These are phyloP conservation scores for Imleria badia DNA, from an alignment of 768 basidiomycete genomes.

Conservation along the genomic window DNA sequence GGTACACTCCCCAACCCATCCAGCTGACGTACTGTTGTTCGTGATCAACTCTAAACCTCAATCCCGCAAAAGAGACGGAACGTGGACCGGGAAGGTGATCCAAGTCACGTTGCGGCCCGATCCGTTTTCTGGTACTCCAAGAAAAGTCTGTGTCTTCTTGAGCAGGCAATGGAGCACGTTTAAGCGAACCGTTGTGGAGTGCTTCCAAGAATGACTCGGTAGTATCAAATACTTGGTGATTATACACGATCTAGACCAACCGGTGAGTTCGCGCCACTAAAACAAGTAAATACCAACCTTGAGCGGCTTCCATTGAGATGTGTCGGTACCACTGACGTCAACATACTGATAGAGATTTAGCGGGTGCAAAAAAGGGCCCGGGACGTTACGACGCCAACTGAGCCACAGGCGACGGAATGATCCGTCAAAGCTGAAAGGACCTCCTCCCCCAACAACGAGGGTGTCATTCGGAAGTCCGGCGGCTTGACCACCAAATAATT, in stretches of 20 bases:
- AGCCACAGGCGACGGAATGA: conserved; percentile 57
- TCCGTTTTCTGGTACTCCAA: conserved; percentile 49
- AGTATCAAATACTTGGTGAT: conserved; percentile 53
- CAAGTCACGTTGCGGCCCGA: conserved; percentile 45
- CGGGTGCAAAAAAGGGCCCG: conserved; percentile 55
- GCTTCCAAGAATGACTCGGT: conserved; percentile 51
- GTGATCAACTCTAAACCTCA: conserved; percentile 55
- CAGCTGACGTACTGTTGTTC: conserved; percentile 57
- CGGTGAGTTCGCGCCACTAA: neutral
- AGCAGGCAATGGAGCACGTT: conserved; percentile 35
- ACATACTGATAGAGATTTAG: conserved; percentile 57
- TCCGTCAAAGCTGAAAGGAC: conserved; percentile 61
- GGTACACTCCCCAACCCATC: conserved; percentile 65
- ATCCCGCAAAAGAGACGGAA: conserved; percentile 57
- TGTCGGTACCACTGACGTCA: conserved; percentile 54
- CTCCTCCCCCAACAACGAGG: conserved; percentile 43
- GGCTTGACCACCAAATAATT: conserved; percentile 48
- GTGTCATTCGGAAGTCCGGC: conserved; percentile 49
- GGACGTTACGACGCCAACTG: conserved; percentile 46
- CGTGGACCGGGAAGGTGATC: conserved; percentile 66
- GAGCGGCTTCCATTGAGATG: conserved; percentile 49
- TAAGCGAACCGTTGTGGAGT: conserved; percentile 52
- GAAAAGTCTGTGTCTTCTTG: conserved; percentile 35
- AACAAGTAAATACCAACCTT: conserved; percentile 35
- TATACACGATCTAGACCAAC: conserved; percentile 49